phyloP scores from a whole-genome alignment of 805 yeast species.

The Blastobotrys chiropterorum region DNA sequence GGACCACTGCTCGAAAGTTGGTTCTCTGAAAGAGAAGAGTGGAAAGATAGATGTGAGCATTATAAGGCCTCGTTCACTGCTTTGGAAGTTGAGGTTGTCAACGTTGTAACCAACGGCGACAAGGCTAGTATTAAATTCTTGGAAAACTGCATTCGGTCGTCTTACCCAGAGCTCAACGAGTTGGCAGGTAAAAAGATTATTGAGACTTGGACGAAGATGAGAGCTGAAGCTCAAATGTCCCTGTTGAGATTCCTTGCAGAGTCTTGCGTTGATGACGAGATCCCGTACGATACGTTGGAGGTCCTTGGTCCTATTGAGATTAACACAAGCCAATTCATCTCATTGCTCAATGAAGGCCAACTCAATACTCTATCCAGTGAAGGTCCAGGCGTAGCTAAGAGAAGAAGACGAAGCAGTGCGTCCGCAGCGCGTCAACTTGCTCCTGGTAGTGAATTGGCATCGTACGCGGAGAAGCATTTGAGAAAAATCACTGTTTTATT shows the following conservation, averaged over 20 bases:
- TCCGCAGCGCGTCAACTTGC: conserved; percentile 58
- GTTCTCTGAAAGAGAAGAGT: conserved; percentile 39
- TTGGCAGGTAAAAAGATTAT: conserved; percentile 46
- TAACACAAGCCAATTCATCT: conserved; percentile 50
- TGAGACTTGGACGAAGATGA: conserved; percentile 52
- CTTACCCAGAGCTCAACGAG: conserved; percentile 30
- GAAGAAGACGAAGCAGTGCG: conserved; percentile 66
- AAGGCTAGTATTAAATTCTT: conserved; percentile 59
- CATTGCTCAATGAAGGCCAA: conserved; percentile 53
- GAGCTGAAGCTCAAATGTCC: conserved; percentile 49
- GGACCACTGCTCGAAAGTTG: conserved; percentile 41
- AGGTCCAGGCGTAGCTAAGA: conserved; percentile 43
- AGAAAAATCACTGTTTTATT: conserved; percentile 70
- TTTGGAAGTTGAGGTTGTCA: conserved; percentile 54
- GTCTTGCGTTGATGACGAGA: conserved; percentile 38
- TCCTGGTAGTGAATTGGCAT: conserved; percentile 53
- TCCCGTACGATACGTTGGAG: conserved; percentile 39
- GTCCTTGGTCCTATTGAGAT: conserved; percentile 50
- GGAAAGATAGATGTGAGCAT: conserved; percentile 39
- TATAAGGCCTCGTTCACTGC: conserved; percentile 46
- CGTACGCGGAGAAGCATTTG: conserved; percentile 71
- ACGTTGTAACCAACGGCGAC: conserved; percentile 58
- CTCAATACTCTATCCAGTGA: conserved; percentile 37
- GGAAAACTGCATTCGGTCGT: conserved; percentile 44
- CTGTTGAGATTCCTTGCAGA: conserved; percentile 58